Evolutionary conservation across 31 red algal genomes (phyloP), one percentile per base, ranked within the genome.

Genomic region (Odonthalia washingtoniensis): DNA sequence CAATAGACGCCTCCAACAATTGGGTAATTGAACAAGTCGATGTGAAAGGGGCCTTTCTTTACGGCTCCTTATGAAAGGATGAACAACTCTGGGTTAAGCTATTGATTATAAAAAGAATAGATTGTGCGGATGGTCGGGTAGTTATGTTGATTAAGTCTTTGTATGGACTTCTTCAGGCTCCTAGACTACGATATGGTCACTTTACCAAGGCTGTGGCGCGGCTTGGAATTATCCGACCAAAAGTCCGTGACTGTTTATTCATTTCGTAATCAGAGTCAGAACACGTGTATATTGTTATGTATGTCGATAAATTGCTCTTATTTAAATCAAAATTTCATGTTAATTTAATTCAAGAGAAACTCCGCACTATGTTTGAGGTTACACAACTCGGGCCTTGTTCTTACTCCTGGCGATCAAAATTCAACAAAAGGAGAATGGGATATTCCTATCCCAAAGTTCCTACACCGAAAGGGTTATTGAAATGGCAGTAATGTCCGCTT

Each of bases 41-140:
- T 35, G 46, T 77, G 5, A 86, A 86, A 61, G 69, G 67, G 27
- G 70, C 70, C 30, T 86, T 86, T 21, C 44, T 86, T 44, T 63
- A 74, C 6, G 83, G 70, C 27, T 12, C 42, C 0, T 3, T 60
- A 33, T 45, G 52, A 1, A 39, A 52, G 6, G 66, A 72, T 0
- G 5, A 3, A 4, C 64, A n/a, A n/a, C n/a, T n/a, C n/a, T n/a
- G n/a, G n/a, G 40, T 84, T 38, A 0, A 18, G 5, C 66, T 84
- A 6, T 66, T 66, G 3, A 72, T 45, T 6, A 85, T 85, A n/a
- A 14, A 37, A 46, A 1, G 40, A 14, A 39, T 85, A 1, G 6
- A 27, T 27, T 63, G 35, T 37, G 68, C 82, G 24, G 27, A 52
- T 32, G 68, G 82, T 30, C 40, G 3, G 4, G 68, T 85, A 30